A percentile compares a stretch with the other conserved stretches of the same genome.
Conservation (phyloP, 257 asterid genomes). For the Nicotiana otophora region DNA sequence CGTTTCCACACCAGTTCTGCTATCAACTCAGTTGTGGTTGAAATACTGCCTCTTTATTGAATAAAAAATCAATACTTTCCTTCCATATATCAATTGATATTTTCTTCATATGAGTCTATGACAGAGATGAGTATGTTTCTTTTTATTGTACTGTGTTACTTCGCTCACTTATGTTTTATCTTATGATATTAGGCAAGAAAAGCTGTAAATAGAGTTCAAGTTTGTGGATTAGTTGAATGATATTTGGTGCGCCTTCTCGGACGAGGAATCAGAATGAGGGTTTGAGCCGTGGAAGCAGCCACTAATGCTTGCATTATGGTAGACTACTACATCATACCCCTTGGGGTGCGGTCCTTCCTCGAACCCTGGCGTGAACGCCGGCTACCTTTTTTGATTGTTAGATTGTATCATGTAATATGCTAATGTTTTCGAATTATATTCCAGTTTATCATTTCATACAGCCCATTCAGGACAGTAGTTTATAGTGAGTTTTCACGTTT, state of each 20-base stretch:
- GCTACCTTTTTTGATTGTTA: no score
- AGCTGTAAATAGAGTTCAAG: conserved; percentile 34
- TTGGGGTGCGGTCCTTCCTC: no score
- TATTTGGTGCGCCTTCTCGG: not conserved
- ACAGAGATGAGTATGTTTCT: no score
- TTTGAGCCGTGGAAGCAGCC: no score
- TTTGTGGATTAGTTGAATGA: not conserved
- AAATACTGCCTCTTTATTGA: not conserved
- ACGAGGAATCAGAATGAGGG: not conserved
- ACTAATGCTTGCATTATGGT: no score
- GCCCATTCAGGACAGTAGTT: not conserved
- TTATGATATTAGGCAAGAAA: conserved; percentile 27
- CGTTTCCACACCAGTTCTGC: not conserved
- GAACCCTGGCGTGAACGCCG: no score
- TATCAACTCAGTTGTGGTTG: not conserved
- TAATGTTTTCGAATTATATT: not conserved
- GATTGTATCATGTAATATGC: not conserved
- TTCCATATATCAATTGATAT: not conserved
- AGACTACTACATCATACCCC: no score
- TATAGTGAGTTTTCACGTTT: not conserved
- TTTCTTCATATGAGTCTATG: not conserved
- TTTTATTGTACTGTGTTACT: no score
- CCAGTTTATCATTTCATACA: not conserved
- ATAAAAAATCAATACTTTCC: not conserved
- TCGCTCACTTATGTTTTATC: not conserved